A percentile compares a stretch with the other conserved stretches of the same genome.
Conservation (phyloP, 225 moss, liverwort and hornwort genomes). For the Lunularia cruciata region DNA sequence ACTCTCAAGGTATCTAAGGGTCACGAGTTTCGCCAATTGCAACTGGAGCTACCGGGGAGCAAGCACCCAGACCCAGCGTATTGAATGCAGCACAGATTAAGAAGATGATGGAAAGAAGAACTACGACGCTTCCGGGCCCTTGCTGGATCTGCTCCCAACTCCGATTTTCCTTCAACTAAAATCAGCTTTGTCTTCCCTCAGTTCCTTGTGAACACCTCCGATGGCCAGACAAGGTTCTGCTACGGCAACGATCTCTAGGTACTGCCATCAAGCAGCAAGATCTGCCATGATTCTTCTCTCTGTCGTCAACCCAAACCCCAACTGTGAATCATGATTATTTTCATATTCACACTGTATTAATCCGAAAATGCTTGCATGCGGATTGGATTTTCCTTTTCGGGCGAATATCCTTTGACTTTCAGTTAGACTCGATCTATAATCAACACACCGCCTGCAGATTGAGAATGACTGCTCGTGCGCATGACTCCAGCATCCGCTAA, state of each 20-base stretch:
- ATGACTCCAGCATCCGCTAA: no score
- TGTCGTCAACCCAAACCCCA: background rate
- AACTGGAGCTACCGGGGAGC: no score
- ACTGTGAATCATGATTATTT: background rate
- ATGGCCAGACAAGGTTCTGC: background rate
- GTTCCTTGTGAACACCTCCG: background rate
- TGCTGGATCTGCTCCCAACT: background rate
- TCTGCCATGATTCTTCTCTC: background rate
- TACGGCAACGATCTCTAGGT: background rate
- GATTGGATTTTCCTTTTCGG: background rate
- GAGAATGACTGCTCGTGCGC: background rate
- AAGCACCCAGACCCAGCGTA: no score
- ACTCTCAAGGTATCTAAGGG: no score
- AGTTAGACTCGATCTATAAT: background rate
- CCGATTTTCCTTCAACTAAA: background rate
- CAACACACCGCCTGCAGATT: background rate
- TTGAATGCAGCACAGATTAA: no score
- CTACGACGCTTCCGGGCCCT: background rate
- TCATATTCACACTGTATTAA: background rate
- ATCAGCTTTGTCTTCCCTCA: background rate
- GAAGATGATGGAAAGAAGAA: background rate
- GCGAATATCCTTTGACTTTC: background rate
- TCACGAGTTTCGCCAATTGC: no score
- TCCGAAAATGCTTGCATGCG: background rate
- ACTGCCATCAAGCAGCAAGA: background rate